A percentile compares a stretch with the other conserved stretches of the same genome.
phyloP scores from a whole-genome alignment of 2,329 filamentous ascomycete species.

The Colletotrichum navitas region DNA sequence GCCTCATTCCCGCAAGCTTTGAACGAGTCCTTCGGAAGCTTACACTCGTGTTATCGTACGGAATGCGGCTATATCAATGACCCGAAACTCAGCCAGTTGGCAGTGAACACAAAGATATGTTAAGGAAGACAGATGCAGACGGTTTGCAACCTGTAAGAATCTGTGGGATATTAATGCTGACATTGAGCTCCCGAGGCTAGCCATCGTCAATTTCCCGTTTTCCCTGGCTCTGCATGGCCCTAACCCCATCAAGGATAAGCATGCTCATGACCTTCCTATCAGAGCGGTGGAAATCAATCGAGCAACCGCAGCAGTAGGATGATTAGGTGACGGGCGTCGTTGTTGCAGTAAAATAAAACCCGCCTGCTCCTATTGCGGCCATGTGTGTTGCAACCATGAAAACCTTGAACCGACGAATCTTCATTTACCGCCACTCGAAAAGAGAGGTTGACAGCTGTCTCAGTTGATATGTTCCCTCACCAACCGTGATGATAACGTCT shows the following conservation, averaged over 20 bases:
- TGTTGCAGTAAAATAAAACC: neutral
- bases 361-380: neutral
- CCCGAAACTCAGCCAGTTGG: slow-evolving; percentile 52
- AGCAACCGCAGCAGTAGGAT: neutral
- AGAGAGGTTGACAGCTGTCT: neutral
- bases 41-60: slow-evolving; percentile 55
- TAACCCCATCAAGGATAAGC: slow-evolving; percentile 42
- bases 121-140: no score
- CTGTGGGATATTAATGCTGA: neutral
- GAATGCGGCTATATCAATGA: slow-evolving; percentile 56
- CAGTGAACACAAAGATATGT: slow-evolving; percentile 48
- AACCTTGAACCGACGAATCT: neutral
- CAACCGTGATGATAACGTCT: neutral
- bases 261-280: neutral
- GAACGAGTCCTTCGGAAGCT: slow-evolving; percentile 64
- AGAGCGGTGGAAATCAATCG: neutral
- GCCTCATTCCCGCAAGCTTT: slow-evolving; percentile 69
- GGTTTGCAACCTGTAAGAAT: neutral
- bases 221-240: slow-evolving; percentile 30
- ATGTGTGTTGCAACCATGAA: no score
- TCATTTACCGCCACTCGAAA: neutral
- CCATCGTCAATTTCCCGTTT: slow-evolving; percentile 34
- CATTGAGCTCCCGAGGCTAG: neutral
- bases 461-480: neutral
- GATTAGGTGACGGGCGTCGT: slow-evolving; percentile 10